Conservation (phyloP, 2,329 filamentous ascomycete genomes). For the Myriosclerotinia duriaeana region DNA sequence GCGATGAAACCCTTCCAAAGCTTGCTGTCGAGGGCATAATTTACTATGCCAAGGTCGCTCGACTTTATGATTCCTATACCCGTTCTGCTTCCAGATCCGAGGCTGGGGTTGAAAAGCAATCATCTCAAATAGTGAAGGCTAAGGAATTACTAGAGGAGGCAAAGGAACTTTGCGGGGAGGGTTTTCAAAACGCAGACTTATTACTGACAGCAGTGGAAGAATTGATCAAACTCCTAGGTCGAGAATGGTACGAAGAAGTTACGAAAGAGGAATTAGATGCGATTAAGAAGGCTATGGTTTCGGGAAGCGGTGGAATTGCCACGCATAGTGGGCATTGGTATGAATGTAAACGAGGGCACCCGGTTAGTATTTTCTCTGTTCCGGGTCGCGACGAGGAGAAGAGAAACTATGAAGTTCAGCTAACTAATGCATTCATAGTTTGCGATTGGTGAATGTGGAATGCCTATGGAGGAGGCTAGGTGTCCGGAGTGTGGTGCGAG, state of each 20-base stretch:
- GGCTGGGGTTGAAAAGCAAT: not conserved
- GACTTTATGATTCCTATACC: conserved; percentile 33
- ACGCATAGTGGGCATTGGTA: conserved; percentile 60
- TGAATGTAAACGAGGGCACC: conserved; percentile 54
- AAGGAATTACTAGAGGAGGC: conserved; percentile 38
- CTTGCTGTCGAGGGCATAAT: conserved; percentile 43
- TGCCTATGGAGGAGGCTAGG: conserved; percentile 58
- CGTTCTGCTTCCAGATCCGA: not conserved
- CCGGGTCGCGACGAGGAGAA: not conserved
- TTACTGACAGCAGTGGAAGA: conserved; percentile 39
- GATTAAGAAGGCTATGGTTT: conserved; percentile 51
- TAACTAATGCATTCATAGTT: conserved; percentile 43
- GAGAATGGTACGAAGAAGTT: conserved; percentile 44
- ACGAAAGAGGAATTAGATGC: conserved; percentile 46
- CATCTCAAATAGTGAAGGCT: conserved; percentile 8
- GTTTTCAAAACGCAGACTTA: conserved; percentile 38
- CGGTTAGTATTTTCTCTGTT: conserved; percentile 21
- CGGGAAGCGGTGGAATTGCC: conserved; percentile 44
- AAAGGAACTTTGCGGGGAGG: conserved; percentile 39
- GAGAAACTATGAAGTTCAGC: not conserved
- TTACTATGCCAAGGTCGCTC: conserved; percentile 40
- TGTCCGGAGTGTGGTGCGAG: conserved; percentile 62
- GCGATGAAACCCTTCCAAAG: conserved; percentile 41
- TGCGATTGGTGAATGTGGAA: conserved; percentile 64
- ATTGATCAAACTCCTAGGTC: conserved; percentile 37